Conservation (phyloP, 768 basidiomycete species). For the Nevesoporus exiguus region DNA sequence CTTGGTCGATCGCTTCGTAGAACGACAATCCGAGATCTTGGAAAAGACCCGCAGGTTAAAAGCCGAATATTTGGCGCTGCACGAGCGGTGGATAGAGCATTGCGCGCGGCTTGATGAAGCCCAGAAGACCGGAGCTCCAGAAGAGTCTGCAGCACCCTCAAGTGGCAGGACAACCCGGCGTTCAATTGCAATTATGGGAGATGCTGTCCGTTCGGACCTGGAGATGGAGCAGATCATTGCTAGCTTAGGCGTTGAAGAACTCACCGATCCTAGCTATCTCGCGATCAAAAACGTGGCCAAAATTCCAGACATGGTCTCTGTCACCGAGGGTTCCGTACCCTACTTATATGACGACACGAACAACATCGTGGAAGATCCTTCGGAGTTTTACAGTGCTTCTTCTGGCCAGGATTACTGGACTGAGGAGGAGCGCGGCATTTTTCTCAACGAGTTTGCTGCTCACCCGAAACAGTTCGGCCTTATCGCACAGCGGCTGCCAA, state of each 20-base stretch:
- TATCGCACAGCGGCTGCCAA: constrained; percentile 73
- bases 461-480: constrained; percentile 95
- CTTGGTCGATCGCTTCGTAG: constrained; percentile 52
- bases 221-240: constrained; percentile 98
- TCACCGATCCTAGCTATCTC: constrained; percentile 89
- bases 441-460: constrained; percentile 76
- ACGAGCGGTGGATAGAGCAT: constrained; percentile 70
- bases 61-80: constrained; percentile 62
- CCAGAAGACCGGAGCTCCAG: constrained; percentile 29
- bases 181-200: constrained; percentile 67
- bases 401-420: constrained; percentile 88
- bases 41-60: constrained; percentile 57
- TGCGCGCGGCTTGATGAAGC: constrained; percentile 64
- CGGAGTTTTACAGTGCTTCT: constrained; percentile 67
- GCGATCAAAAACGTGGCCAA: constrained; percentile 79
- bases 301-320: constrained; percentile 88
- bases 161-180: constrained; percentile 68
- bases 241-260: constrained; percentile 87
- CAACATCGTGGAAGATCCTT: constrained; percentile 71
- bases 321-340: constrained; percentile 56
- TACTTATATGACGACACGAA: constrained; percentile 83
- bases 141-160: constrained; percentile 40
- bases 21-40: constrained; percentile 46
- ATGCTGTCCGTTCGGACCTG: constrained; percentile 89
- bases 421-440: constrained; percentile 73